Conservation (phyloP, 345 rosid species). For the Rhizophora mangle region DNA sequence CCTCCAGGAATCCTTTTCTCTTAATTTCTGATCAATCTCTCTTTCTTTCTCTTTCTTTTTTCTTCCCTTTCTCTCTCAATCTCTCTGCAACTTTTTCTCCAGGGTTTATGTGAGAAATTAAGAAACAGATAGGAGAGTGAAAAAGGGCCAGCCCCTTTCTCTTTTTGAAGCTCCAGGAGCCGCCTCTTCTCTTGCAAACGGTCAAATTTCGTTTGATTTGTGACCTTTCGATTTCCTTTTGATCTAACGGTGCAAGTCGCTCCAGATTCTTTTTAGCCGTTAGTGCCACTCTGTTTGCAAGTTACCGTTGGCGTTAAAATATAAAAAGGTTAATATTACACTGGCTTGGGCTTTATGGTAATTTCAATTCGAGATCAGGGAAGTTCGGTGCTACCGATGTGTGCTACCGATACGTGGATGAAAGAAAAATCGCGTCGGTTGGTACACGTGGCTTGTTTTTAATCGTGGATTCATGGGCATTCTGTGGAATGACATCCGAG, state of each 20-base stretch:
- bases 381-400: background rate
- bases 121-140: background rate
- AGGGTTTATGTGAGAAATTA: background rate
- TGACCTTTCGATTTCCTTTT: conserved; percentile 39
- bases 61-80: background rate
- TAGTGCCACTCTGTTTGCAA: conserved; percentile 9
- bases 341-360: background rate
- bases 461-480: no score
- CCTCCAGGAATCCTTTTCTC: background rate
- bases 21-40: background rate
- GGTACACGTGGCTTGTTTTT: no score
- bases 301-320: no score
- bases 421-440: no score
- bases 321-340: background rate
- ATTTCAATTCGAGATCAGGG: background rate
- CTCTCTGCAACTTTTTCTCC: background rate
- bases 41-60: background rate
- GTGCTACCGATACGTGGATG: no score
- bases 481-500: no score
- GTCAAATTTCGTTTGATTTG: conserved; percentile 39
- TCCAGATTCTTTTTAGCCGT: conserved; percentile 44
- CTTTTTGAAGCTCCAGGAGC: conserved; percentile 42
- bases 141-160: background rate
- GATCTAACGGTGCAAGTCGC: conserved; percentile 34
- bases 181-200: conserved; percentile 46